Evolutionary conservation across 169 alveolate genomes (phyloP), one percentile per base, ranked within the genome.

Genomic region (Plasmodium blacklocki): DNA sequence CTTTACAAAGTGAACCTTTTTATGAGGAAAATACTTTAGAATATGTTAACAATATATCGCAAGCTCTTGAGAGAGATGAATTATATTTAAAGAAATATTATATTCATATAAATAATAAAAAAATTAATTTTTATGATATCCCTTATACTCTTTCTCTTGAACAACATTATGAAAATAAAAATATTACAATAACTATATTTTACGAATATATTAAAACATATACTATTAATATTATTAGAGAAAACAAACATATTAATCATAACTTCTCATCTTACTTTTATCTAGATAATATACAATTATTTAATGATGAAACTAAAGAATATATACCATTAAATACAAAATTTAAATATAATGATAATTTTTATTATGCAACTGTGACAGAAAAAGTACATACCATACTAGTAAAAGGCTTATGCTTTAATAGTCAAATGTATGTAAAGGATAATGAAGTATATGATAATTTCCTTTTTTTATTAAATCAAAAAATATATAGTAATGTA

Each of bases 381-480:
- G 62, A 58, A 15, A 73, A 73, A 56, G 87, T 45, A n/a, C 56
- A 73, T 7, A 49, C 45, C 7, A 5, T 73, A 52, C 56, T 56
- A 21, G 54, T 73, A 56, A 58, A 73, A n/a, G 87, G 68, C 1
- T 29, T 21, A 18, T 56, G 87, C 39, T 47, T 11, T 73, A 54
- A 73, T 23, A 73, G 87, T 26, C 58, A 73, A 23, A 73, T 47
- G 52, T 73, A 73, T 47, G 66, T 56, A 73, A 73, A 73, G 23
- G 39, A 29, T 29, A 73, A 56, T 52, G 32, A 56, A 26, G 3
- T 58, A 56, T 29, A 52, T 45, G 67, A 56, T 12, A 8, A 49
- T n/a, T 73, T 58, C 8, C 21, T 73, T 73, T 73, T 73, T 8
- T 49, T 54, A 2, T 15, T 73, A 49, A 73, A 73, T 73, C 58